phyloP scores from a whole-genome alignment of 164 flowering plant species.

The Vitis vinifera region ASM3070453v1 NC_081811.1:29177001-29177500 shows the following conservation, averaged over 20 bases:
- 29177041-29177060: slow-evolving; percentile 41
- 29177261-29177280: slow-evolving; percentile 36
- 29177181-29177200: slow-evolving; percentile 36
- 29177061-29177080: slow-evolving; percentile 87
- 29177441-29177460: slow-evolving; percentile 78
- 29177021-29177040: slow-evolving; percentile 42
- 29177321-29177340: slow-evolving; percentile 33
- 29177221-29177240: slow-evolving; percentile 38
- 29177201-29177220: slow-evolving; percentile 48
- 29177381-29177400: slow-evolving; percentile 57
- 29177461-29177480: slow-evolving; percentile 61
- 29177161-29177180: slow-evolving; percentile 38
- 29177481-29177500: slow-evolving; percentile 53
- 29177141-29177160: slow-evolving; percentile 54
- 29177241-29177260: slow-evolving; percentile 39
- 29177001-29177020: slow-evolving; percentile 32
- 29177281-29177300: slow-evolving; percentile 55
- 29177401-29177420: slow-evolving; percentile 90
- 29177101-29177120: slow-evolving; percentile 90
- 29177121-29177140: slow-evolving; percentile 99
- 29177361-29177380: slow-evolving; percentile 52
- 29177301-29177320: slow-evolving; percentile 77
- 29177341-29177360: slow-evolving; percentile 44
- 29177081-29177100: slow-evolving; percentile 89
- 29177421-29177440: slow-evolving; percentile 86